phyloP scores from a whole-genome alignment of 2,329 filamentous ascomycete genomes.

The Ophiobolus disseminans region DNA sequence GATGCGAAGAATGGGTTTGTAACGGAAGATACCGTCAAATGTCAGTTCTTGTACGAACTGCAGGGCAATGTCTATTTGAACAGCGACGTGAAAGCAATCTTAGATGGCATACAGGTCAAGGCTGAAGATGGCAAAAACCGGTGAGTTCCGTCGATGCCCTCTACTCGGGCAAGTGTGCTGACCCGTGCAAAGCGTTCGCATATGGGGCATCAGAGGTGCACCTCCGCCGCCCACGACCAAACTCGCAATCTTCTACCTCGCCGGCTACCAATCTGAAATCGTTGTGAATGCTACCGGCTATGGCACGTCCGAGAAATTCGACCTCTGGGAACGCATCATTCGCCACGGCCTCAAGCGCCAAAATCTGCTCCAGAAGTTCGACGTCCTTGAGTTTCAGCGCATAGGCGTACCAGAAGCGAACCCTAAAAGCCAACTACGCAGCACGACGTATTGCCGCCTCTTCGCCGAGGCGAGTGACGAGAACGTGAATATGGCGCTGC shows the following conservation, averaged over 20 bases:
- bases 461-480: slow-evolving; percentile 37
- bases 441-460: slow-evolving; percentile 43
- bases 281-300: slow-evolving; percentile 50
- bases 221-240: slow-evolving; percentile 53
- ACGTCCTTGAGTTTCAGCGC: slow-evolving; percentile 62
- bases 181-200: slow-evolving; percentile 29
- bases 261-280: slow-evolving; percentile 51
- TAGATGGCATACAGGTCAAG: slow-evolving; percentile 45
- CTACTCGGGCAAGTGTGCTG: neutral
- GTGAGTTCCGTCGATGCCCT: slow-evolving; percentile 22
- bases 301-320: slow-evolving; percentile 57
- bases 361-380: slow-evolving; percentile 51
- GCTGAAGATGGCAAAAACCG: slow-evolving; percentile 42
- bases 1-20: slow-evolving; percentile 50
- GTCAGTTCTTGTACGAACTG: slow-evolving; percentile 56
- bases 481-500: slow-evolving; percentile 30
- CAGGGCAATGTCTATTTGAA: slow-evolving; percentile 57
- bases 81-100: slow-evolving; percentile 53
- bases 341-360: slow-evolving; percentile 51
- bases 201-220: slow-evolving; percentile 49
- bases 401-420: slow-evolving; percentile 37
- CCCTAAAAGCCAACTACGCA: slow-evolving; percentile 36
- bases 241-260: slow-evolving; percentile 49
- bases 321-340: slow-evolving; percentile 58
- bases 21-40: slow-evolving; percentile 44